phyloP scores from a whole-genome alignment of 805 yeast species.

The Myxozyma lipomycoides region DNA sequence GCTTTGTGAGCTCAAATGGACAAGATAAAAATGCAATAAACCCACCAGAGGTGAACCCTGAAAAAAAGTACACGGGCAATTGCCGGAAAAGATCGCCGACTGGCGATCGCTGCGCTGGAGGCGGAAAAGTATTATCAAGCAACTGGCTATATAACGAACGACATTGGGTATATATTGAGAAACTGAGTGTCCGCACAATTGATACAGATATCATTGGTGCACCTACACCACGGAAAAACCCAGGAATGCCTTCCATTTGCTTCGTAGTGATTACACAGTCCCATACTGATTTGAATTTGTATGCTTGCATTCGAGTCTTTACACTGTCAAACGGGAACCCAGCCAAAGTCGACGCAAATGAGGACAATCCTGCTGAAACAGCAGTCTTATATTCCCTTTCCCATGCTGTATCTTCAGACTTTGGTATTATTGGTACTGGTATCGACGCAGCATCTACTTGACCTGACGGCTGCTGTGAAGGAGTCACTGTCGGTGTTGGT shows the following conservation, averaged over 20 bases:
- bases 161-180: slow-evolving; percentile 55
- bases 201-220: slow-evolving; percentile 30
- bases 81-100: slow-evolving; percentile 21
- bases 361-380: slow-evolving; percentile 59
- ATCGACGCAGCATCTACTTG: neutral
- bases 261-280: slow-evolving; percentile 58
- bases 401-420: neutral
- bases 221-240: slow-evolving; percentile 68
- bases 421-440: neutral
- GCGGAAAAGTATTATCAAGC: slow-evolving; percentile 7
- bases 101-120: slow-evolving; percentile 6
- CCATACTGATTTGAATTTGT: slow-evolving; percentile 52
- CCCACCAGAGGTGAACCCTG: slow-evolving; percentile 69
- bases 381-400: slow-evolving; percentile 34
- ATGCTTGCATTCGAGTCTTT: slow-evolving; percentile 82
- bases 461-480: neutral
- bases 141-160: slow-evolving; percentile 42
- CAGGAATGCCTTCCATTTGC: slow-evolving; percentile 58
- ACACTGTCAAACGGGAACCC: slow-evolving; percentile 86
- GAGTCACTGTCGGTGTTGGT: no score
- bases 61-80: slow-evolving; percentile 32
- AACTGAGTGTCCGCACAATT: slow-evolving; percentile 60
- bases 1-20: slow-evolving; percentile 81
- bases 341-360: slow-evolving; percentile 59
- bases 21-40: slow-evolving; percentile 63